Conservation (phyloP, 1,284 basidiomycete genomes). For the Fomes fomentarius region DNA sequence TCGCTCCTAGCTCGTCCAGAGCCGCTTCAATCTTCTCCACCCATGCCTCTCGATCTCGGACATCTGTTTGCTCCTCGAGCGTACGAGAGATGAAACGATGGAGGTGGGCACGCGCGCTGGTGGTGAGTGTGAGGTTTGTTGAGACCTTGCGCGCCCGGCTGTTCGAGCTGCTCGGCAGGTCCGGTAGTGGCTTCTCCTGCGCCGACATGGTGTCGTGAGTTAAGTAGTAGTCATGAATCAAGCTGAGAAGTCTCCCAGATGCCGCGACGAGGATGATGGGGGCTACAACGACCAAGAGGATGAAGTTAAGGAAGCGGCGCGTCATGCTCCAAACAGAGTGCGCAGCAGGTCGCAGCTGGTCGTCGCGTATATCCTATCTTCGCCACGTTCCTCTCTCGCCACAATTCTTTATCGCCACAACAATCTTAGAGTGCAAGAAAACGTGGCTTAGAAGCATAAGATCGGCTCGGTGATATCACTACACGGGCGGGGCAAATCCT, state of each 20-base stretch:
- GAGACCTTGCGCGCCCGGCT: constrained; percentile 6
- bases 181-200: constrained; percentile 34
- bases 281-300: constrained; percentile 1
- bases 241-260: not conserved
- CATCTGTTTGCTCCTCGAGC: constrained; percentile 29
- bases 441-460: no score
- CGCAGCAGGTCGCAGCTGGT: no score
- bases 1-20: constrained; percentile 30
- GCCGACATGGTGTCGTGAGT: constrained; percentile 6
- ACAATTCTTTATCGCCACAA: no score
- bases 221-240: constrained; percentile 5
- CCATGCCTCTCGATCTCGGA: constrained; percentile 30
- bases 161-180: constrained; percentile 22
- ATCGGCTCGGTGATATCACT: no score
- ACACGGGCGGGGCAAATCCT: no score
- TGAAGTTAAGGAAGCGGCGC: constrained; percentile 6
- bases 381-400: no score
- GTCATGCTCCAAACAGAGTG: constrained; percentile 1
- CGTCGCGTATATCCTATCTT: no score
- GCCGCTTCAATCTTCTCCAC: constrained; percentile 26
- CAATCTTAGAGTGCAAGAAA: no score
- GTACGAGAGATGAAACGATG: constrained; percentile 28
- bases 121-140: constrained; percentile 15
- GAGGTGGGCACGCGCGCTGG: constrained; percentile 32
- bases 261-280: constrained; percentile 2